Evolutionary conservation across 2,329 filamentous ascomycete species (phyloP), one percentile per base, ranked within the genome.

Genomic region (Talaromyces sp.): DNA sequence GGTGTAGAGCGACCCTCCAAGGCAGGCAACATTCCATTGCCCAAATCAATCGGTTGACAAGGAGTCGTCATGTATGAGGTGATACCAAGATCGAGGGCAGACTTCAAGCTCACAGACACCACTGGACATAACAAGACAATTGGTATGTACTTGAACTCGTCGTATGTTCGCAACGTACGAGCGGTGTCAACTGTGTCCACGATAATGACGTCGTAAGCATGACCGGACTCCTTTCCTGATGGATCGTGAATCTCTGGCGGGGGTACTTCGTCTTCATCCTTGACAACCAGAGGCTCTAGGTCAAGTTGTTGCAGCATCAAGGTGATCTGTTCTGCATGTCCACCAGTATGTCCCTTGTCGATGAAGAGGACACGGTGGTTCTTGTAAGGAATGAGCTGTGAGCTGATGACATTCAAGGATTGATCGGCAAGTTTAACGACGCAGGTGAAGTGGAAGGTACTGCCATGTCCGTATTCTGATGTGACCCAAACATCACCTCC

Each of bases 61-160:
- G 93, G 93, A 10, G 92, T 96, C 2, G 93, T 97, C 91, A 97
- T 96, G 78, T 97, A 97, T 65, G 92, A 96, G 5, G 92, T 94
- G 69, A 97, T 96, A 64, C 93, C 93, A 69, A 97, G 84, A 75
- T 97, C 93, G 61, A 97, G 82, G 66, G 93, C 94, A 3, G 91
- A 93, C 80, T 96, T 96, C 68, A 97, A 84, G 73, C 88, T 93
- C 71, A 97, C 91, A 66, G 93, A 90, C 8, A 97, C 91, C 10
- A 90, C 83, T 0, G 93, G 92, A n/a, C 92, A 93, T 51, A 97
- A 80, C 64, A 97, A 87, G 36, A 97, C 93, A 70, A 97, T 91
- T 2, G 93, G 93, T 36, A 97, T 91, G 75, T 96, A 97, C 80
- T 96, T 96, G 83, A 97, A 96, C 75, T 93, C 91, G 73, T 96